Conservation (phyloP, 306 rosid genomes). For the Coriaria nepalensis region DNA sequence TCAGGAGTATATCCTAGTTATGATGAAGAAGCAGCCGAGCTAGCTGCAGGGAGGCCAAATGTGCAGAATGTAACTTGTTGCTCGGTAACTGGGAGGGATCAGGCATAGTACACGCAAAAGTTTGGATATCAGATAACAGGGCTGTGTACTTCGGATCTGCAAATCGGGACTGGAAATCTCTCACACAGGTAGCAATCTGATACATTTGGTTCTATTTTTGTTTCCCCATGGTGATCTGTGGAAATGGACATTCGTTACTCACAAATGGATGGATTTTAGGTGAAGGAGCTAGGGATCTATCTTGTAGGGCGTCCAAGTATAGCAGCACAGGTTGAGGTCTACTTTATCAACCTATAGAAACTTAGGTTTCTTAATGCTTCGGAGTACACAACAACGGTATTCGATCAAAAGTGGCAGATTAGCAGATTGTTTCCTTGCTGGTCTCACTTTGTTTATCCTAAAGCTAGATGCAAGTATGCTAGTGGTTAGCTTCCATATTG, state of each 20-base stretch:
- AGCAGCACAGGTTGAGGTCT: slow-evolving; percentile 51
- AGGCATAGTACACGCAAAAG: slow-evolving; percentile 85
- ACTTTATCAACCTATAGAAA: slow-evolving; percentile 70
- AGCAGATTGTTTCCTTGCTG: slow-evolving; percentile 84
- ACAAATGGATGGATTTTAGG: slow-evolving; percentile 30
- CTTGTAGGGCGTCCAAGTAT: slow-evolving; percentile 55
- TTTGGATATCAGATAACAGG: slow-evolving; percentile 74
- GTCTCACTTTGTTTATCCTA: slow-evolving; percentile 57
- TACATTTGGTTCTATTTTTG: background rate
- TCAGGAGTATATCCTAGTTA: slow-evolving; percentile 74
- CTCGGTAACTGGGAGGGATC: slow-evolving; percentile 75
- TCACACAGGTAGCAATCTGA: slow-evolving; percentile 49
- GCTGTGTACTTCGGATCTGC: slow-evolving; percentile 85
- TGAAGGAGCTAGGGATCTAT: slow-evolving; percentile 87
- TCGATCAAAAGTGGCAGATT: slow-evolving; percentile 76
- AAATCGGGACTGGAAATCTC: slow-evolving; percentile 95
- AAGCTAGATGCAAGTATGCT: slow-evolving; percentile 62
- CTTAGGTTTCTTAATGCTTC: slow-evolving; percentile 52
- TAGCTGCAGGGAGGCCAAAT: slow-evolving; percentile 76
- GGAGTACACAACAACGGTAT: slow-evolving; percentile 39
- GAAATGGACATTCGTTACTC: slow-evolving; percentile 7
- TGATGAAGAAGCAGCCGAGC: slow-evolving; percentile 52
- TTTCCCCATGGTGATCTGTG: background rate
- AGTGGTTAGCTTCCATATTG: background rate
- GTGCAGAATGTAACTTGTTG: slow-evolving; percentile 68